phyloP scores from a whole-genome alignment of 2,329 filamentous ascomycete genomes.

The Atkinsonella hypoxylon region DNA sequence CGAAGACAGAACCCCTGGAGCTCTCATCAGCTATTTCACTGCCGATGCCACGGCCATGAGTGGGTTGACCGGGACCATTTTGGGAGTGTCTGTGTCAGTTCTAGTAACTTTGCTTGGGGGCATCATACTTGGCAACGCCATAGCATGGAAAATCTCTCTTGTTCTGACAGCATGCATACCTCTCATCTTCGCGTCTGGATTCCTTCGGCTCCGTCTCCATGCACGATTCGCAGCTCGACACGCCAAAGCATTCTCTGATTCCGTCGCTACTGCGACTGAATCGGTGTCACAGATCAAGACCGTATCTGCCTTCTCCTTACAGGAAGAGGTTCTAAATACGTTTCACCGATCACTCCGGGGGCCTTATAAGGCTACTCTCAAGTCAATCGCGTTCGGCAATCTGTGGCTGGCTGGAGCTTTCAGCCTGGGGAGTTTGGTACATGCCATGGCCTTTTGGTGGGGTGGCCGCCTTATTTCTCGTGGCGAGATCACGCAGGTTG shows the following conservation, averaged over 20 bases:
- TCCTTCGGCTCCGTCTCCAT: background rate
- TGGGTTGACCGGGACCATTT: conserved; percentile 51
- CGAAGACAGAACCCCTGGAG: conserved; percentile 41
- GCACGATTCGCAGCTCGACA: background rate
- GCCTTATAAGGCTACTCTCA: conserved; percentile 15
- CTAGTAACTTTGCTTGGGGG: conserved; percentile 50
- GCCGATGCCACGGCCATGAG: conserved; percentile 50
- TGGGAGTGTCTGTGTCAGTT: conserved; percentile 53
- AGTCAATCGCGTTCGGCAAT: conserved; percentile 19
- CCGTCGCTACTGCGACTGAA: background rate
- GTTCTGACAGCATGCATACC: conserved; percentile 24
- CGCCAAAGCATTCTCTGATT: background rate
- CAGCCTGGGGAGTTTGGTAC: conserved; percentile 42
- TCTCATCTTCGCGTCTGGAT: background rate
- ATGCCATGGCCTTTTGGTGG: conserved; percentile 58
- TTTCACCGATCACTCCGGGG: background rate
- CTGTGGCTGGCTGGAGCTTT: conserved; percentile 36
- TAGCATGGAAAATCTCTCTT: conserved; percentile 60
- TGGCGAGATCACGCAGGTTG: conserved; percentile 37
- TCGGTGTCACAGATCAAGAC: background rate
- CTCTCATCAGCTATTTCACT: conserved; percentile 51
- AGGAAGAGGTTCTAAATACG: background rate
- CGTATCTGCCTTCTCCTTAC: background rate
- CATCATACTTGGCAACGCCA: conserved; percentile 51
- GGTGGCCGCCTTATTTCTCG: conserved; percentile 45